phyloP scores from a whole-genome alignment of 805 yeast species.

The Wickerhamia fluorescens region DNA sequence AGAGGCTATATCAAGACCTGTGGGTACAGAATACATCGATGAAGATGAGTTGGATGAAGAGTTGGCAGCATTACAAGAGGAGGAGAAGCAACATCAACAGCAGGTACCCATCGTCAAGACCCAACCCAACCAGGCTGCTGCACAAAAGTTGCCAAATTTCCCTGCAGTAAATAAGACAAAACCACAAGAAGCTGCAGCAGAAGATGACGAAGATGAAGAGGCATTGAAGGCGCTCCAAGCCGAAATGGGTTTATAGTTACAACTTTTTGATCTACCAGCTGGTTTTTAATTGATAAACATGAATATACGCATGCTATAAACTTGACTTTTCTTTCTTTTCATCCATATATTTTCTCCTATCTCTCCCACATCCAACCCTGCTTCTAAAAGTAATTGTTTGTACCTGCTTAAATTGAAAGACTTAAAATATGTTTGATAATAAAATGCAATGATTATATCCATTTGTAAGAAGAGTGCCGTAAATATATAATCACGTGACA shows the following conservation, averaged over 20 bases:
- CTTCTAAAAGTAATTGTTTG: too few species aligned
- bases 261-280: too few species aligned
- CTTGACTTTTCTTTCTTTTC: too few species aligned
- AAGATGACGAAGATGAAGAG: constrained; percentile 75
- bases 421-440: too few species aligned
- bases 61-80: constrained; percentile 80
- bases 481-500: too few species aligned
- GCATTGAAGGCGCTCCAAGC: constrained; percentile 77
- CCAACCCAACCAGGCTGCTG: constrained; percentile 9
- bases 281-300: too few species aligned
- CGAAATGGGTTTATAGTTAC: constrained; percentile 66
- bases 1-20: constrained; percentile 92
- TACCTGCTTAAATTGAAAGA: too few species aligned
- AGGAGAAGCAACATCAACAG: constrained; percentile 49
- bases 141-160: constrained; percentile 32
- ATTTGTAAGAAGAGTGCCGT: too few species aligned
- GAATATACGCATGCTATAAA: too few species aligned
- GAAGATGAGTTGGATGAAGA: constrained; percentile 95
- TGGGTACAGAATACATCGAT: constrained; percentile 74
- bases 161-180: constrained; percentile 36
- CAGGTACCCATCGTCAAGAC: constrained; percentile 5
- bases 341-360: too few species aligned
- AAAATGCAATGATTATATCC: too few species aligned
- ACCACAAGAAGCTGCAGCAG: constrained; percentile 36
- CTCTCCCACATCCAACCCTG: too few species aligned